A percentile compares a stretch with the other conserved stretches of the same genome.
These are phyloP conservation scores for Volvox reticuliferus DNA, from an alignment of 139 green algal species.

Conservation along the genomic window DNA sequence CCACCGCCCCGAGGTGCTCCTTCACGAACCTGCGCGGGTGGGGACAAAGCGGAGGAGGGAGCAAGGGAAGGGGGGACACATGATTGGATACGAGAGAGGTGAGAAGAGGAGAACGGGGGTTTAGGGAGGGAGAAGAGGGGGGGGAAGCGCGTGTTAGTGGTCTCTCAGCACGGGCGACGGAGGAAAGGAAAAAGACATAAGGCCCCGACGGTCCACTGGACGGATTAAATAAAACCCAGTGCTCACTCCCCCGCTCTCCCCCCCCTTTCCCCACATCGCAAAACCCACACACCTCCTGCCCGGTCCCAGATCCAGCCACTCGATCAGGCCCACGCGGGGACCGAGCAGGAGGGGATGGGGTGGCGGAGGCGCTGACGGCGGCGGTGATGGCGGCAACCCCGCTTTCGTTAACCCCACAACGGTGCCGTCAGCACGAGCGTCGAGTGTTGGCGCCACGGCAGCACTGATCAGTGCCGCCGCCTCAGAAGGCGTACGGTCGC, in stretches of 20 bases:
- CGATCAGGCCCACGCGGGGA: not conserved
- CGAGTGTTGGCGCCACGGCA: too few species aligned
- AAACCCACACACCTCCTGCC: not conserved
- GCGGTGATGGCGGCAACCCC: not conserved
- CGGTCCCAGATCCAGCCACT: slow-evolving; percentile 18
- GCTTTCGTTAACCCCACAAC: too few species aligned
- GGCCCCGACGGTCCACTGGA: too few species aligned
- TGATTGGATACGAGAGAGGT: too few species aligned
- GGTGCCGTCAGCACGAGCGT: too few species aligned
- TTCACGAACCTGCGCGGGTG: slow-evolving; percentile 27
- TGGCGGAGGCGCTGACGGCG: not conserved
- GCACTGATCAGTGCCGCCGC: too few species aligned
- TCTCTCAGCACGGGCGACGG: too few species aligned
- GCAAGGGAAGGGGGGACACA: too few species aligned
- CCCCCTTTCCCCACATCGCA: not conserved
- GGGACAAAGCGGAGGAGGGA: not conserved
- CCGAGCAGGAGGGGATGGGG: not conserved
- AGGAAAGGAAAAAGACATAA: not conserved
- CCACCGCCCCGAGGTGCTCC: slow-evolving; percentile 40
- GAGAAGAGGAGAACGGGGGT: too few species aligned
- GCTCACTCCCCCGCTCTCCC: not conserved
- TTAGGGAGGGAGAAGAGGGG: not conserved
- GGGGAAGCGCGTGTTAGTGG: not conserved
- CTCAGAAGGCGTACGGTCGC: too few species aligned
- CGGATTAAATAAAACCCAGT: not conserved